A percentile compares a stretch with the other conserved stretches of the same genome.
Evolutionary conservation across 345 rosid genomes (phyloP).

Genomic region (Clarkia xantiana): DNA sequence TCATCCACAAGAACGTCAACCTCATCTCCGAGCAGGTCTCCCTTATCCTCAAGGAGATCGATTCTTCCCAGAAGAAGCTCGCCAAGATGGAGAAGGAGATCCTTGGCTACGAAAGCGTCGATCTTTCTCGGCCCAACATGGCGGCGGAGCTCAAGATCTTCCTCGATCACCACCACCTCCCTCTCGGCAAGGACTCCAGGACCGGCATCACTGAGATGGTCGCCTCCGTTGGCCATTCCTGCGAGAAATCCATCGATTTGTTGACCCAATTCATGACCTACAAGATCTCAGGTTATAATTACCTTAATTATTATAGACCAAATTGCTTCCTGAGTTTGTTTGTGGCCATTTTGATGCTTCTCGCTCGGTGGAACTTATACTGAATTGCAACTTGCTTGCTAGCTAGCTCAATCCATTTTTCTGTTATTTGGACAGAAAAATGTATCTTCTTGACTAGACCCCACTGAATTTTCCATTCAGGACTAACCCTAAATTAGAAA

Average conservation of each 20-base stretch:
- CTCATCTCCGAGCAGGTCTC: constrained; percentile 82
- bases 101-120: constrained; percentile 66
- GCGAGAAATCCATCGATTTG: constrained; percentile 76
- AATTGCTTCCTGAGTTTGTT: too few relatives aligned
- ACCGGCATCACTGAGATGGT: constrained; percentile 54
- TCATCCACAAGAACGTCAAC: constrained; percentile 41
- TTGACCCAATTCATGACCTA: constrained; percentile 73
- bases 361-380: too few relatives aligned
- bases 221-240: constrained; percentile 84
- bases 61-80: constrained; percentile 71
- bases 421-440: too few relatives aligned
- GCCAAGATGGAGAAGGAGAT: constrained; percentile 82
- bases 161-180: constrained; percentile 66
- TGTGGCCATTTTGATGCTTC: too few relatives aligned
- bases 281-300: constrained; percentile 28
- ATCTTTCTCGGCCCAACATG: constrained; percentile 74
- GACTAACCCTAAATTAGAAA: too few relatives aligned
- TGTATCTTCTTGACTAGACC: too few relatives aligned
- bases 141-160: constrained; percentile 72
- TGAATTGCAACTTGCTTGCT: too few relatives aligned
- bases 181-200: constrained; percentile 16
- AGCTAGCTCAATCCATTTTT: too few relatives aligned
- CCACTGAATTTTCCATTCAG: too few relatives aligned
- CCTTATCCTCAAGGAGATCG: constrained; percentile 67
- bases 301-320: too few relatives aligned